Evolutionary conservation across 1,139 yeast species (phyloP).

Genomic region (Diutina siamensis): DNA sequence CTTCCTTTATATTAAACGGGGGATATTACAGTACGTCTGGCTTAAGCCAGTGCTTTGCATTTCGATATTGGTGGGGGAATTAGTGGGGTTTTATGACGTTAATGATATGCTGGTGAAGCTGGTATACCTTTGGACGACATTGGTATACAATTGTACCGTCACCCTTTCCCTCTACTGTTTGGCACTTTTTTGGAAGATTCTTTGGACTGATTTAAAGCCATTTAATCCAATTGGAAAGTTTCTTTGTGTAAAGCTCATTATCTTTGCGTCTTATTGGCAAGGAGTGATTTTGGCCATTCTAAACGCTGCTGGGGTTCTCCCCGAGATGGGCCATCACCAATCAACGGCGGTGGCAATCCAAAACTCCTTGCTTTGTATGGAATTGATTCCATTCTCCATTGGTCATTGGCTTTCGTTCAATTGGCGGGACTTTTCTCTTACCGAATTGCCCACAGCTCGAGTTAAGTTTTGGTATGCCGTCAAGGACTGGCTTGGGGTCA

Average conservation of each 20-base stretch:
- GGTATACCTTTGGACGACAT: constrained; percentile 53
- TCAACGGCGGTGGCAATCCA: constrained; percentile 41
- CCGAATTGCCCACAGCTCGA: constrained; percentile 57
- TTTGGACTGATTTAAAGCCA: constrained; percentile 63
- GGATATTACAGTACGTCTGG: constrained; percentile 92
- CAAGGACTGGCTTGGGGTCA: constrained; percentile 64
- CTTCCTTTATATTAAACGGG: constrained; percentile 67
- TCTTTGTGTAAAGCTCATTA: constrained; percentile 81
- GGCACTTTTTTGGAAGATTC: constrained; percentile 86
- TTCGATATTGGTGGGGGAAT: constrained; percentile 39
- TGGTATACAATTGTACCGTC: constrained; percentile 71
- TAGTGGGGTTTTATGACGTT: constrained; percentile 37
- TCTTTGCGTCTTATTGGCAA: constrained; percentile 97
- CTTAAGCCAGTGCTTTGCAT: constrained; percentile 71
- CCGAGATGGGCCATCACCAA: constrained; percentile 23
- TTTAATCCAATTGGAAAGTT: constrained; percentile 90
- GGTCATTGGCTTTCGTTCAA: constrained; percentile 86
- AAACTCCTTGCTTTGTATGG: constrained; percentile 72
- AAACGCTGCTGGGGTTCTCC: constrained; percentile 41
- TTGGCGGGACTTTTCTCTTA: constrained; percentile 56
- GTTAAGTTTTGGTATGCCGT: constrained; percentile 49
- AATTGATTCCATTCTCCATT: constrained; percentile 73
- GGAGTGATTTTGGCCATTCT: constrained; percentile 60
- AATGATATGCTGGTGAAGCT: constrained; percentile 39
- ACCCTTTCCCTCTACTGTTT: constrained; percentile 72